Evolutionary conservation across 2,329 filamentous ascomycete genomes (phyloP), one percentile per base, ranked within the genome.

Genomic region (Monilinia fructicola): DNA sequence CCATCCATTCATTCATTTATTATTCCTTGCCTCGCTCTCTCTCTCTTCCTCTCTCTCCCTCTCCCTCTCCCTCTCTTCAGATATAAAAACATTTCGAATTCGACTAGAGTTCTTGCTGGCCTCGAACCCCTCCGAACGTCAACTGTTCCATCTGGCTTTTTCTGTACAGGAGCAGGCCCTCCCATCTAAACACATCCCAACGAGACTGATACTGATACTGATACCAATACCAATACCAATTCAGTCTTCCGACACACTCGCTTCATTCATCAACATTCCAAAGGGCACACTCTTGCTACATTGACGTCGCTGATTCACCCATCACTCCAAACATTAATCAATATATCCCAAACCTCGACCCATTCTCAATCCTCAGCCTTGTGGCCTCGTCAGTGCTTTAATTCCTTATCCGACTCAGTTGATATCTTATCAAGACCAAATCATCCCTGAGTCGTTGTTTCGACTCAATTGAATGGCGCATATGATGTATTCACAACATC

Each of bases 401-500:
- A 75, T 73, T 64, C 31, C 58, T 35, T 64, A 58, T 55, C 67
- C 62, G 67, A 70, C 70, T 61, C 53, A 66, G 64, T 68, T 68
- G 65, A 55, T 54, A 71, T 70, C 66, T 70, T 67, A 64, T 69
- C 69, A 58, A 65, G 53, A 14, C 40, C 42, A 54, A 23, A 59
- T 44, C 11, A 67, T 71, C 38, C 67, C 50, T 28, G 69, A 58
- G 66, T 71, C 66, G 67, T 68, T 54, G 69, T 73, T 73, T 73
- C 73, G 72, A 71, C 70, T 73, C 72, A 65, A 72, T 73, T 74
- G 74, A 74, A 75, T 74, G 73, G 73, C 75, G 68, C 74, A 76
- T 68, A 77, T 76, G 73, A 93, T 94, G 91, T 94, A 92, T 81
- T 85, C 89, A 73, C 75, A 76, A 67, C 90, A 92, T 81, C 90